A percentile compares a stretch with the other conserved stretches of the same genome.
These are phyloP conservation scores for Pilaira anomala DNA, from an alignment of 192 early-diverging fungal species.

Conservation along the genomic window DNA sequence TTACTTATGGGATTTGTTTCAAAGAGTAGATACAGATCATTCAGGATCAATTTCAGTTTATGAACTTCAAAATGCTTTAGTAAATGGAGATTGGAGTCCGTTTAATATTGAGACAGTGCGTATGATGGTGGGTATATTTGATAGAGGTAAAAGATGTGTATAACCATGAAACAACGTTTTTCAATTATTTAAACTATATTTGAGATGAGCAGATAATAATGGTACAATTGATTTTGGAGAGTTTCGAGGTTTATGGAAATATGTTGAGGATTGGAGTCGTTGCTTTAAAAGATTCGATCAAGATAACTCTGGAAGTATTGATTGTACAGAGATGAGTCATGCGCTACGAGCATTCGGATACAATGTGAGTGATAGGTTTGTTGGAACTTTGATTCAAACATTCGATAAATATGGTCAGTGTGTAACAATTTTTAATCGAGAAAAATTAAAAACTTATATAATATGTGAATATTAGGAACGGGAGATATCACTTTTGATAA, in stretches of 20 bases:
- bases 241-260: constrained; percentile 64
- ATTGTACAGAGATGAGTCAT: constrained; percentile 29
- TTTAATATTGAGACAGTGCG: constrained; percentile 72
- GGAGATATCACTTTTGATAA: constrained; percentile 56
- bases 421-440: not conserved
- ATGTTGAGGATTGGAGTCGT: constrained; percentile 69
- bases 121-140: constrained; percentile 66
- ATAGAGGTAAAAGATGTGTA: constrained; percentile 29
- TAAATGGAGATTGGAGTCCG: constrained; percentile 54
- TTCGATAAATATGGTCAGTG: constrained; percentile 46
- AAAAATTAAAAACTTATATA: no score
- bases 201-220: constrained; percentile 46
- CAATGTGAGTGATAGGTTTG: constrained; percentile 31
- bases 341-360: constrained; percentile 40
- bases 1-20: constrained; percentile 8
- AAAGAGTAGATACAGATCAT: constrained; percentile 4
- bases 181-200: not conserved
- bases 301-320: constrained; percentile 66
- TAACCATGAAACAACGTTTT: not conserved
- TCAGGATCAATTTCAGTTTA: constrained; percentile 12
- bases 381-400: constrained; percentile 29
- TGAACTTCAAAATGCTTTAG: constrained; percentile 5
- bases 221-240: constrained; percentile 66
- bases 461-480: not conserved
- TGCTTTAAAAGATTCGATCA: constrained; percentile 65